phyloP scores from a whole-genome alignment of 2,329 filamentous ascomycete species.

The Fusarium domesticum region DNA sequence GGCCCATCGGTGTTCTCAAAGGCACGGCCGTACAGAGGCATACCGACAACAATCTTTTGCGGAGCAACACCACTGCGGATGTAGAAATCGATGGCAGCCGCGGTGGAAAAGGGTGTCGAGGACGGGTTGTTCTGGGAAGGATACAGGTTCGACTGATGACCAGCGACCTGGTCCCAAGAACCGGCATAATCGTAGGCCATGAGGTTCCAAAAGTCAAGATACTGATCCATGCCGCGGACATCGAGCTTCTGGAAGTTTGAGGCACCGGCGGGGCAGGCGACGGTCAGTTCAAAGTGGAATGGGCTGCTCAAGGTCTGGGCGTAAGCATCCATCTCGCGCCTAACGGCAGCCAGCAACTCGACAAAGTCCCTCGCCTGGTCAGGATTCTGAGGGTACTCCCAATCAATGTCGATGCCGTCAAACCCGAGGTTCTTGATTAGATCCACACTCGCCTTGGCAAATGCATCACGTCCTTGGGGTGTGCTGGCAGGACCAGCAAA shows the following conservation, averaged over 20 bases:
- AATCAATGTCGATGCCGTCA: constrained; percentile 66
- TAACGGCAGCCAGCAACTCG: constrained; percentile 54
- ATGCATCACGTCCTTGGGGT: constrained; percentile 62
- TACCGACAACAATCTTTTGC: constrained; percentile 79
- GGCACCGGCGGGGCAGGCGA: constrained; percentile 61
- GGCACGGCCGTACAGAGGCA: constrained; percentile 87
- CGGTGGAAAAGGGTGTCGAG: constrained; percentile 75
- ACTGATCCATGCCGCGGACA: constrained; percentile 60
- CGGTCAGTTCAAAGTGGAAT: constrained; percentile 61
- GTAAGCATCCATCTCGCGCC: constrained; percentile 58
- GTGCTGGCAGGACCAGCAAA: constrained; percentile 75
- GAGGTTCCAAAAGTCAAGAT: constrained; percentile 72
- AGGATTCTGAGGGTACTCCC: constrained; percentile 61
- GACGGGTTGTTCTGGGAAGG: constrained; percentile 53
- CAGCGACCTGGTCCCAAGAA: constrained; percentile 68
- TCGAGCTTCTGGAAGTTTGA: constrained; percentile 62
- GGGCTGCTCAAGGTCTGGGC: constrained; percentile 40
- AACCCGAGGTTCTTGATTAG: constrained; percentile 80
- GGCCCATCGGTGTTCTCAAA: constrained; percentile 77
- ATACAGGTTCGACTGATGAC: constrained; percentile 80
- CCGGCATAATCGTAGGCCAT: constrained; percentile 92
- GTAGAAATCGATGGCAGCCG: constrained; percentile 70
- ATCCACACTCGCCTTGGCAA: constrained; percentile 70
- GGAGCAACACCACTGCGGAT: constrained; percentile 59
- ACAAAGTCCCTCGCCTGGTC: constrained; percentile 58